Evolutionary conservation across 2,329 filamentous ascomycete genomes (phyloP).

Genomic region (Verticillium nubilum): DNA sequence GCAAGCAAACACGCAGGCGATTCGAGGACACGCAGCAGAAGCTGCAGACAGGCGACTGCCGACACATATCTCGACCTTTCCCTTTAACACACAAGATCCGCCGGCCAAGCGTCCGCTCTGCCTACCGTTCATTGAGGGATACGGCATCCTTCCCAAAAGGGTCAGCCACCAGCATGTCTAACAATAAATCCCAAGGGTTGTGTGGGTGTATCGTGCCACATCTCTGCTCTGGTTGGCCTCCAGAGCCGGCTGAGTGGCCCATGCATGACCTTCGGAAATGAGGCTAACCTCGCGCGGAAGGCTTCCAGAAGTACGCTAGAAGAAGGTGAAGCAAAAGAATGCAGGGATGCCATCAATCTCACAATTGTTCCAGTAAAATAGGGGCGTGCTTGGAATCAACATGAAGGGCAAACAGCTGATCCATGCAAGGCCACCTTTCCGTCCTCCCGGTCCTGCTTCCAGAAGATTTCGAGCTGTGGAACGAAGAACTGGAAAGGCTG

Average conservation of each 20-base stretch:
- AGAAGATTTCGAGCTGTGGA: slow-evolving; percentile 4
- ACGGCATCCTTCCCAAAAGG: not conserved
- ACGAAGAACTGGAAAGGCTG: not conserved
- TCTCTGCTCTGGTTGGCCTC: not conserved
- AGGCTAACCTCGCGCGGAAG: slow-evolving; percentile 24
- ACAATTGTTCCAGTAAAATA: not conserved
- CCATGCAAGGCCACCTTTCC: slow-evolving; percentile 5
- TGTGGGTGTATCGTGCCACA: not conserved
- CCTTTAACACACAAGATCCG: not conserved
- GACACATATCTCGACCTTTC: not conserved
- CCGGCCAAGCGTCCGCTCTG: not conserved
- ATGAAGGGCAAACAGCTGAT: not conserved
- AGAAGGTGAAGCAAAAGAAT: slow-evolving; percentile 6
- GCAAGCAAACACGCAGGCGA: not conserved
- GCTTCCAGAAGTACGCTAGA: slow-evolving; percentile 28
- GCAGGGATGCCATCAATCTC: slow-evolving; percentile 1
- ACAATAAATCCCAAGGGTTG: slow-evolving; percentile 5
- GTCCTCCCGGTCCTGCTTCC: slow-evolving; percentile 11
- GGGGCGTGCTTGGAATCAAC: not conserved
- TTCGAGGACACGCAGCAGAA: not conserved
- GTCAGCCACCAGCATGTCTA: slow-evolving; percentile 8
- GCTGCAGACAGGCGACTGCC: too few relatives aligned
- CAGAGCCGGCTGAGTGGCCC: slow-evolving; percentile 10
- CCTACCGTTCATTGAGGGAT: not conserved
- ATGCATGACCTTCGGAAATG: slow-evolving; percentile 21